Conservation (phyloP, 257 asterid species). For the Apocynum venetum region DNA sequence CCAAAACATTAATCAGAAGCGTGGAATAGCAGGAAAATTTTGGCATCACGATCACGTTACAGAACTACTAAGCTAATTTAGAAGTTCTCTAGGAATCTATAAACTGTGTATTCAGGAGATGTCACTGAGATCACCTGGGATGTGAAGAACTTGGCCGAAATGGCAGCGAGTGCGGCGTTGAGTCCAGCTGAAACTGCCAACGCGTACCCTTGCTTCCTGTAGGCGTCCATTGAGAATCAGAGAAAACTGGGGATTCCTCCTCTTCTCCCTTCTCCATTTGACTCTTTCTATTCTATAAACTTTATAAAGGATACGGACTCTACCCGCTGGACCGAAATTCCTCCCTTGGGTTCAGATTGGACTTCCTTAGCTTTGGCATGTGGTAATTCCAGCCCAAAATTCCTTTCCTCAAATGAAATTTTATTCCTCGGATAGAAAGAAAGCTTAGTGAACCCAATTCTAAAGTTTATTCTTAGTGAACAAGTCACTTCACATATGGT, state of each 20-base stretch:
- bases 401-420: too few relatives aligned
- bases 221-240: conserved; percentile 34
- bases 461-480: too few relatives aligned
- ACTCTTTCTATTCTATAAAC: too few relatives aligned
- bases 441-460: too few relatives aligned
- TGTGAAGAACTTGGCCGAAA: conserved; percentile 72
- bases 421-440: too few relatives aligned
- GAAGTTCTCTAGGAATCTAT: neutral
- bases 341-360: neutral
- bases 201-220: conserved; percentile 50
- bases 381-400: neutral
- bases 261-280: too few relatives aligned
- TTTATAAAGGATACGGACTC: too few relatives aligned
- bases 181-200: conserved; percentile 87
- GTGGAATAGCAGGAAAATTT: neutral
- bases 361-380: neutral
- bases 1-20: neutral
- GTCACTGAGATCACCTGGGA: conserved; percentile 42
- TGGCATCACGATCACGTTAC: neutral
- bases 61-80: neutral
- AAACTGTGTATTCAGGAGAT: neutral
- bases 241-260: neutral
- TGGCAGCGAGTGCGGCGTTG: conserved; percentile 89
- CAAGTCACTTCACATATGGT: too few relatives aligned
- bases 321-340: neutral